phyloP scores from a whole-genome alignment of 805 yeast species.

The Naumovozyma castellii region DNA sequence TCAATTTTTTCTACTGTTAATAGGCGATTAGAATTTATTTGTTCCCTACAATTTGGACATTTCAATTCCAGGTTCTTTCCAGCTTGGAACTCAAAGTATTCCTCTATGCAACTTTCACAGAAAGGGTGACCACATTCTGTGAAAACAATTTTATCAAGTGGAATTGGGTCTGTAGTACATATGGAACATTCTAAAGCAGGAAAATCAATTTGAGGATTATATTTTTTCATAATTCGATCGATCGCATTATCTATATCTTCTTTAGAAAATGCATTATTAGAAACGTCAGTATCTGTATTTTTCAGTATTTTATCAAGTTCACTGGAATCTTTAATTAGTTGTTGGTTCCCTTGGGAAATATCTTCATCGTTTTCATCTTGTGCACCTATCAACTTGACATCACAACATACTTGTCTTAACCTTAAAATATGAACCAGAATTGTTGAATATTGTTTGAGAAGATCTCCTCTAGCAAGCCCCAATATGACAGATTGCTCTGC shows the following conservation, averaged over 20 bases:
- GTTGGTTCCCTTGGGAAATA: constrained; percentile 14
- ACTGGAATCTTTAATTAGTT: constrained; percentile 3
- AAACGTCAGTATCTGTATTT: neutral
- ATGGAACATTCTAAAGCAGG: constrained; percentile 68
- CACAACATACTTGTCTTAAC: constrained; percentile 83
- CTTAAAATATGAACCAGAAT: constrained; percentile 77
- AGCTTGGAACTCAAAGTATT: constrained; percentile 63
- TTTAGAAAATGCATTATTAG: constrained; percentile 1
- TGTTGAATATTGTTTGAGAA: constrained; percentile 64
- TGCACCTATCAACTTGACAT: constrained; percentile 51
- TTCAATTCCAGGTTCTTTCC: constrained; percentile 36
- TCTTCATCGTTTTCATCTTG: constrained; percentile 47
- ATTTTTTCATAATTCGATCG: constrained; percentile 16
- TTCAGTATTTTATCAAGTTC: constrained; percentile 4
- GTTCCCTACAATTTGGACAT: constrained; percentile 72
- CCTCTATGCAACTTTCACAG: constrained; percentile 63
- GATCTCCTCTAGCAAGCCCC: constrained; percentile 53
- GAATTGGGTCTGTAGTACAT: constrained; percentile 63
- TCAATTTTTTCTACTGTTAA: constrained; percentile 26
- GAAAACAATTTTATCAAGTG: constrained; percentile 43
- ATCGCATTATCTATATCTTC: constrained; percentile 5
- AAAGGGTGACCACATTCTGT: constrained; percentile 76
- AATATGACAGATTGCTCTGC: constrained; percentile 57
- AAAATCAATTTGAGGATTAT: constrained; percentile 22
- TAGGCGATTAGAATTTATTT: constrained; percentile 42